Base-by-base conservation (phyloP, 1,139 yeast species). In the Zygosaccharomyces sapae region DNA sequence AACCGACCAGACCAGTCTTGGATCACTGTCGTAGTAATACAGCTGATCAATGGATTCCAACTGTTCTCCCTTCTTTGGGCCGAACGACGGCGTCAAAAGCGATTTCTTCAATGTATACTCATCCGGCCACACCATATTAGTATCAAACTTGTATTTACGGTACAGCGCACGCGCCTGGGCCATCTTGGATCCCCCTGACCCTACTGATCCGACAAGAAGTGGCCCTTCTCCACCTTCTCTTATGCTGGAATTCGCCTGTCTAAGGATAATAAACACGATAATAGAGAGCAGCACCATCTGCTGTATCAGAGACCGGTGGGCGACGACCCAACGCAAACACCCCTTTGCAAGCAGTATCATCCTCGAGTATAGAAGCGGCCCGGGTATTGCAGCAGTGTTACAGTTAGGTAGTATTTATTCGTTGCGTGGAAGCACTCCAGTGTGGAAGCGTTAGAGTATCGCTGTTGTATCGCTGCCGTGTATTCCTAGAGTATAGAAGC, bases 1-100 rank as follows among this genome's bases (percentile, higher is more conserved):
- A 2, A 56, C 56, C 5, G 62, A 51, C 56, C 62, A 59, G 22
- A 47, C 36, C n/a, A 61, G 45, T 16, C 60, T 44, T 25, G 65
- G 65, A 47, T 59, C 64, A 33, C 50, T 45, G 29, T 61, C 61
- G 43, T 61, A 61, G 36, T 54, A 55, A 19, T 43, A 33, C 27
- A 55, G 40, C 1, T 59, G 55, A 19, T 51, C 52, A 2, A 58
- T 46, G 10, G 52, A 42, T 0, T 38, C 38, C n/a, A 56, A 37
- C 12, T 34, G 36, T 12, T 45, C 35, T 7, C 57, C 57, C 34
- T 36, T 48, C 5, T 47, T 33, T 0, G 55, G 46, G 6, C 62
- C 62, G 27, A 41, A 29, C 5, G 38, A 27, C 2, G 52, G 36
- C 18, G 58, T 55, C 40, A 58, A 38, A 12, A 58, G 51, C 35